Base-by-base conservation (phyloP, 371 early-diverging fungal genomes). In the Actinomortierella wolfii region DNA sequence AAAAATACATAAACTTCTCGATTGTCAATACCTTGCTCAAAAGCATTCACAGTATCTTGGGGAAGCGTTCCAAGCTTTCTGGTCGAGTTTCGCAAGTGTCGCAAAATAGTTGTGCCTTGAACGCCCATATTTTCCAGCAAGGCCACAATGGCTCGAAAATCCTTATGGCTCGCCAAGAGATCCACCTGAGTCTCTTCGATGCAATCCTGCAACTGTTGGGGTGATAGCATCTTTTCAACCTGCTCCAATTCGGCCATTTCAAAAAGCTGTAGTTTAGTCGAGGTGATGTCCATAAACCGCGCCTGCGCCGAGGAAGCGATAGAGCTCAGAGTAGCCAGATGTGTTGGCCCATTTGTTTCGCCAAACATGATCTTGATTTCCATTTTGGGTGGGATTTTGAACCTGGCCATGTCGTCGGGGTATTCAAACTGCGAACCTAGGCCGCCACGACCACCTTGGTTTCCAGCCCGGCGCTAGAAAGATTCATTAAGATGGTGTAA, bases 41-140 rank as follows among this genome's bases (percentile, higher is more conserved):
- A 71, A 1, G 66, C 71, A 54, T 71, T 56, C 47, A 71, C 61
- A 17, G 42, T 66, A 42, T 71, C 71, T 1, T 55, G 61, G 13
- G 57, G 56, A 14, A 71, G 55, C 13, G 56, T 64, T 4, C 43
- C 39, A 5, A 65, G 56, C 49, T 61, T 65, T 21, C 58, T 46
- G 11, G 71, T 66, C 6, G 62, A 61, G 44, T 65, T 65, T 13
- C 71, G 57, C 21, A 71, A 62, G 20, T 65, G 71, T 1, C 71
- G 49, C 40, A 71, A 29, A 55, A 61, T 57, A 17, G 65, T 24
- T 28, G 71, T 71, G 2, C 71, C 66, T 7, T 65, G 71, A 5
- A 62, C 59, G 1, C 71, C 71, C 71, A 71, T 65, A n/a, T 56
- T 57, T 9, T 66, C 66, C 23, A 71, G 41, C 23, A 66, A 62